Base-by-base conservation (phyloP, 768 basidiomycete species). In the Trichaptum fuscoviolaceum region DNA sequence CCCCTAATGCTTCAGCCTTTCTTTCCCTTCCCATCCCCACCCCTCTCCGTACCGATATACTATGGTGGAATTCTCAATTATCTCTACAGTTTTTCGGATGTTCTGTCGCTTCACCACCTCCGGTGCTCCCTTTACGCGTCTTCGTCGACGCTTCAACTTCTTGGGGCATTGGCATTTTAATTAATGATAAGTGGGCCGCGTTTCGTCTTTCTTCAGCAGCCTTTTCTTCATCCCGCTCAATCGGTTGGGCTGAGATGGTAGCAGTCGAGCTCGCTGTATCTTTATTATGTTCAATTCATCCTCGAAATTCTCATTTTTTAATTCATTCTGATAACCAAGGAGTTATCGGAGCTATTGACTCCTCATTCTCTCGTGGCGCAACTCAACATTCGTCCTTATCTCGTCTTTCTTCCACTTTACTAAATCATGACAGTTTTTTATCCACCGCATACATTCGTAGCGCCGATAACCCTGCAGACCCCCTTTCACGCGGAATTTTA, bases 211-310 rank as follows among this genome's bases (percentile, higher is more conserved):
- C 64, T 18, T 57, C 66, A 0, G 76, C 76, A 3, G 79, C 78
- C 77, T 68, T 70, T 18, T 36, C 63, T 2, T 62, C 72, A 0
- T 72, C 74, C 7, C 58, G 77, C 7, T 70, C 77, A 64, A 83
- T 81, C 25, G 76, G 77, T 7, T 83, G 82, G 81, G 78, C 77
- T 0, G 82, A 83, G 70, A 77, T 82, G 72, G 75, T 79, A 0
- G 82, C 79, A 0, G 72, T 82, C 0, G 81, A 83, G 64, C 71
- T 84, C 0, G 81, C 79, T 0, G 30, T 83, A 0, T 73, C 73
- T 1, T 72, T 77, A 1, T 57, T 79, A 8, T 69, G 80, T 3
- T 67, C 75, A 0, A 62, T 72, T 0, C 73, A 73, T 1, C 69
- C 72, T 35, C 64, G 35, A 0, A 68, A 74, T 5, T 70, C 67